Conservation (phyloP, 2,329 filamentous ascomycete species). For the Talaromyces marneffei region DNA sequence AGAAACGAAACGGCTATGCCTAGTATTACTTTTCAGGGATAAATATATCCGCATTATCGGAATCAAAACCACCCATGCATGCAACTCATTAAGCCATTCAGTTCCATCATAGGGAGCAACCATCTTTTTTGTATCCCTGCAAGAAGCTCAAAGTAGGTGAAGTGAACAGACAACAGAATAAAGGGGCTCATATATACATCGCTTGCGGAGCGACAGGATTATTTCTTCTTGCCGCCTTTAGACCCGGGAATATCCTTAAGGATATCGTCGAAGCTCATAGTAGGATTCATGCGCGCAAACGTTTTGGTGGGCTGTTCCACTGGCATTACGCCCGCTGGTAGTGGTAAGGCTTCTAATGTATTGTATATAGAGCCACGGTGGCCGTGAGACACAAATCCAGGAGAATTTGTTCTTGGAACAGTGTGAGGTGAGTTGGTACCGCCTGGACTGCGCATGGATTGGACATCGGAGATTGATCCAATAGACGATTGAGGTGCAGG, state of each 20-base stretch:
- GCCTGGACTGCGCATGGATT: slow-evolving; percentile 24
- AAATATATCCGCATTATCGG: not conserved
- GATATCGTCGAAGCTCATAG: slow-evolving; percentile 47
- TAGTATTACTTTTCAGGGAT: slow-evolving; percentile 3
- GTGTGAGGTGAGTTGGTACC: slow-evolving; percentile 30
- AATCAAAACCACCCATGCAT: not conserved
- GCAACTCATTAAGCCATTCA: slow-evolving; percentile 4
- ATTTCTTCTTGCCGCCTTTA: slow-evolving; percentile 34
- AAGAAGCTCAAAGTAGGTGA: not conserved
- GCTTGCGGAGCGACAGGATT: not conserved
- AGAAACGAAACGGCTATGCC: not conserved
- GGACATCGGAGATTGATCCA: slow-evolving; percentile 30
- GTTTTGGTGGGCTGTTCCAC: slow-evolving; percentile 37
- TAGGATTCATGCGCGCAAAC: slow-evolving; percentile 40
- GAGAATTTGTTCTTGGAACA: slow-evolving; percentile 31
- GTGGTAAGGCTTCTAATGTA: slow-evolving; percentile 41
- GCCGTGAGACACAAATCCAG: slow-evolving; percentile 28
- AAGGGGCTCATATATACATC: not conserved
- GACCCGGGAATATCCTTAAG: slow-evolving; percentile 33
- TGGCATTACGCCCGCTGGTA: slow-evolving; percentile 39
- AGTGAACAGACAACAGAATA: not conserved
- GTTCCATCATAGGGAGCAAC: not conserved
- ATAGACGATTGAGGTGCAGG: slow-evolving; percentile 34
- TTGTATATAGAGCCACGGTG: slow-evolving; percentile 41
- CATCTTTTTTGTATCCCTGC: not conserved